Percentiles rank a stretch among this genome's conserved stretches.
These are phyloP conservation scores for Citrullus mucosospermus DNA, from an alignment of 306 rosid species.

Conservation along the genomic window DNA sequence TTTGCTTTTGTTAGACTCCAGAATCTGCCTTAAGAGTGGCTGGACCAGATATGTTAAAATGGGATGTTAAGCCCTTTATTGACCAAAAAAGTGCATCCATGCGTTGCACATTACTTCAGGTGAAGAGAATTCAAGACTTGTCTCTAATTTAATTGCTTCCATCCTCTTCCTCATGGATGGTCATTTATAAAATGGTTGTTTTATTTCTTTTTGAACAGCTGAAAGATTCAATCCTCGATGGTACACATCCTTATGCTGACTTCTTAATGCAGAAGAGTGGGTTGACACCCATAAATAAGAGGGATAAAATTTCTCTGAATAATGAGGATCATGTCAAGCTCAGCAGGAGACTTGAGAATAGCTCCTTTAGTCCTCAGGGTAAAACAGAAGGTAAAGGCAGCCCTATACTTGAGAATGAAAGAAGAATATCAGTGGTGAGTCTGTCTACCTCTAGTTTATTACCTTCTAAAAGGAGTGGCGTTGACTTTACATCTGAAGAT, in stretches of 20 bases:
- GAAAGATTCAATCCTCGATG: constrained; percentile 48
- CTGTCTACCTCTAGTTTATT: constrained; percentile 9
- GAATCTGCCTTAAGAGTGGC: constrained; percentile 20
- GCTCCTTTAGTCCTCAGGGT: constrained; percentile 15
- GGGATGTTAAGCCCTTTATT: constrained; percentile 36
- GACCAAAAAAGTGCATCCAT: constrained; percentile 34
- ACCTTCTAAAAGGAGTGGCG: constrained; percentile 28
- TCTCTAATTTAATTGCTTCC: constrained; percentile 8
- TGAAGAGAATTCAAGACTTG: constrained; percentile 3
- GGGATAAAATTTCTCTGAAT: constrained; percentile 5
- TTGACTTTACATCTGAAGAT: constrained; percentile 13
- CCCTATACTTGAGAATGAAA: constrained; percentile 14
- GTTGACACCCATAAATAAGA: constrained; percentile 16
- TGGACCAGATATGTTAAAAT: constrained; percentile 28
- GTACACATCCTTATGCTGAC: constrained; percentile 41
- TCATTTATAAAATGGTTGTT: neutral
- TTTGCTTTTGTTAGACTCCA: constrained; percentile 22
- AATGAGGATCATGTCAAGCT: constrained; percentile 13
- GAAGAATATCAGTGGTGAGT: constrained; percentile 9
- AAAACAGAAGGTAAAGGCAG: constrained; percentile 16
- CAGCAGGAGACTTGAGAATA: constrained; percentile 10
- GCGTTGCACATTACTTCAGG: constrained; percentile 49
- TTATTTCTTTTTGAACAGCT: constrained; percentile 31
- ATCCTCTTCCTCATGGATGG: neutral
- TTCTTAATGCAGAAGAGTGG: constrained; percentile 40